phyloP scores from a whole-genome alignment of 2,329 filamentous ascomycete genomes.

The Trichophyton mentagrophytes region DNA sequence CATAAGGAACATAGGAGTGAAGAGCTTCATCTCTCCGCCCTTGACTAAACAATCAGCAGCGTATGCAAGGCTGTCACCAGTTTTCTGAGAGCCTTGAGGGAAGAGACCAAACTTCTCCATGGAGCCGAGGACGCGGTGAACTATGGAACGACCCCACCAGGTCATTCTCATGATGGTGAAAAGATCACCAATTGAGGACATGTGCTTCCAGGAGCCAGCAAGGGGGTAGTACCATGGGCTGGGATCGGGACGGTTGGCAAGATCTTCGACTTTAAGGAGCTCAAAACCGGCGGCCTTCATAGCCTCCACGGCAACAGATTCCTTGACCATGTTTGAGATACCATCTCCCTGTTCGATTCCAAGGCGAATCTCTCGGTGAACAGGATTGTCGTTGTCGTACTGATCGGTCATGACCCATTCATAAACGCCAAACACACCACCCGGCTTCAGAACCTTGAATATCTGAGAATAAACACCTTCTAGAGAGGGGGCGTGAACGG shows the following conservation, averaged over 20 bases:
- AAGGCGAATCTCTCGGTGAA: constrained; percentile 80
- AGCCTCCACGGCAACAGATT: constrained; percentile 66
- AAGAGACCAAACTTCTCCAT: constrained; percentile 65
- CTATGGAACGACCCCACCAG: constrained; percentile 59
- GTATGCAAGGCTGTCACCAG: constrained; percentile 72
- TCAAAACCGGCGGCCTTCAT: constrained; percentile 83
- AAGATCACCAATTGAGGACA: constrained; percentile 65
- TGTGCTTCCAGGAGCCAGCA: constrained; percentile 70
- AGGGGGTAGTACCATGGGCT: constrained; percentile 93
- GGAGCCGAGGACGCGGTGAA: constrained; percentile 63
- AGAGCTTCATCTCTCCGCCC: constrained; percentile 78
- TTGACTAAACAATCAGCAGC: constrained; percentile 78
- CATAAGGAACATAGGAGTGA: constrained; percentile 98
- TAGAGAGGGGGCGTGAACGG: constrained; percentile 80
- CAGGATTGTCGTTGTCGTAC: constrained; percentile 78
- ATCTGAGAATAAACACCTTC: constrained; percentile 92
- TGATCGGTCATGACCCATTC: constrained; percentile 98
- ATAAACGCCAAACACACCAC: constrained; percentile 90
- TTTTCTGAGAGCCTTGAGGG: constrained; percentile 79
- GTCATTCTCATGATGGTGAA: constrained; percentile 84
- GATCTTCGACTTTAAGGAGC: constrained; percentile 69
- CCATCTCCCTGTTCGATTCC: constrained; percentile 93
- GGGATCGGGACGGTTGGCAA: constrained; percentile 61
- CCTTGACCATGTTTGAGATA: constrained; percentile 92
- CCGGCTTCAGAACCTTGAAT: constrained; percentile 87